Percentiles rank a stretch among this genome's conserved stretches.
Evolutionary conservation across 2,329 filamentous ascomycete species (phyloP).

Genomic region (Macrophomina pseudophaseolina): DNA sequence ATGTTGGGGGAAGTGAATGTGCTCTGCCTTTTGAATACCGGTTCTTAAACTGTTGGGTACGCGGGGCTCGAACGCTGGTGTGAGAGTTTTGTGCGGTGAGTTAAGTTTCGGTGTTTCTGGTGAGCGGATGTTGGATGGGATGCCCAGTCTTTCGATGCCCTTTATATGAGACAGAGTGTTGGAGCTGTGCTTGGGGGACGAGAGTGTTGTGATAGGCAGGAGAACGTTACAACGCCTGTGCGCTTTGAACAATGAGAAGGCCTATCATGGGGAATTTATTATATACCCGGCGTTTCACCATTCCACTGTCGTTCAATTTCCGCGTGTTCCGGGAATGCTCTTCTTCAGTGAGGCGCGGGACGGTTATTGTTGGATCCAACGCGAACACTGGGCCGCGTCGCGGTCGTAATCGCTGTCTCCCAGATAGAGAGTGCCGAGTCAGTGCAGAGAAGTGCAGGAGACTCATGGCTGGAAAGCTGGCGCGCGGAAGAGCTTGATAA

Average conservation of each 20-base stretch:
- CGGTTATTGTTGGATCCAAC: not conserved
- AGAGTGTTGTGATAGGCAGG: not conserved
- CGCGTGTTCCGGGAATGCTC: not conserved
- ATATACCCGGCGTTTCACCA: slow-evolving; percentile 13
- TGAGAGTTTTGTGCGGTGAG: not conserved
- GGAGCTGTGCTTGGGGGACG: not conserved
- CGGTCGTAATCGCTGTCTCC: not conserved
- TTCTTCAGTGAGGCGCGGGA: not conserved
- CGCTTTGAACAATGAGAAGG: not conserved
- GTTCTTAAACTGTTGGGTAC: not conserved
- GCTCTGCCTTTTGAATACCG: not conserved
- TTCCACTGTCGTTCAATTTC: not conserved
- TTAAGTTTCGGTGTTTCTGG: slow-evolving; percentile 1
- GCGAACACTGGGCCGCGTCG: not conserved
- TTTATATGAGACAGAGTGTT: slow-evolving; percentile 6
- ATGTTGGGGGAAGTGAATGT: not conserved
- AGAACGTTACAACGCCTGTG: not conserved
- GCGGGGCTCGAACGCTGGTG: not conserved
- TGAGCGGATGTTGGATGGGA: not conserved
- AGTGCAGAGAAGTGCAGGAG: no score
- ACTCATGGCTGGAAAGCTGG: not conserved
- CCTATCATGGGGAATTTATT: not conserved
- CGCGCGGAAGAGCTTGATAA: not conserved
- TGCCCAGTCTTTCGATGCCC: not conserved
- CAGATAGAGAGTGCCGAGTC: not conserved